A percentile compares a stretch with the other conserved stretches of the same genome.
Evolutionary conservation across 768 basidiomycete genomes (phyloP).

Genomic region (Suillus plorans): DNA sequence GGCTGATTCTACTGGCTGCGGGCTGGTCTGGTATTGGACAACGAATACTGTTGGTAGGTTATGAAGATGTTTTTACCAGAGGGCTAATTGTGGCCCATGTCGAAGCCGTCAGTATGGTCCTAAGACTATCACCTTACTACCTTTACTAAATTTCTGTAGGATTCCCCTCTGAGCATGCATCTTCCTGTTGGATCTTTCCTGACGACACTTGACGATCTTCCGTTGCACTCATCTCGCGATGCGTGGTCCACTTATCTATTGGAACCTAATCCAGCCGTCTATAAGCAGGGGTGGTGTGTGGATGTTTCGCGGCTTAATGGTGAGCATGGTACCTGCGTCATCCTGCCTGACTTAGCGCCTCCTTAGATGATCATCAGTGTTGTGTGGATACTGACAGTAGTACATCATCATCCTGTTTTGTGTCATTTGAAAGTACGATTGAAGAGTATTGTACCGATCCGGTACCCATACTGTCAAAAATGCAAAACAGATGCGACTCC

Average conservation of each 20-base stretch:
- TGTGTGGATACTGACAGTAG: neutral
- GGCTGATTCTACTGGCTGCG: conserved; percentile 42
- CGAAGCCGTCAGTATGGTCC: conserved; percentile 43
- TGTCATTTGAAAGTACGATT: conserved; percentile 26
- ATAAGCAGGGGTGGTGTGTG: conserved; percentile 63
- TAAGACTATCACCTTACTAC: neutral
- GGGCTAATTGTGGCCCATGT: conserved; percentile 61
- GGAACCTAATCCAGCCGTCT: conserved; percentile 7
- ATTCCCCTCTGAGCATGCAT: conserved; percentile 59
- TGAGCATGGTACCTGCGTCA: conserved; percentile 18
- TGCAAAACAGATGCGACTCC: conserved; percentile 39
- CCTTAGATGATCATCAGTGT: conserved; percentile 21
- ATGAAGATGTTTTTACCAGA: conserved; percentile 47
- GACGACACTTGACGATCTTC: conserved; percentile 62
- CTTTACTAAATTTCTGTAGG: conserved; percentile 35
- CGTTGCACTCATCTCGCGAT: conserved; percentile 34
- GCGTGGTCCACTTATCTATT: conserved; percentile 50
- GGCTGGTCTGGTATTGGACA: conserved; percentile 32
- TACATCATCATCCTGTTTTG: conserved; percentile 44
- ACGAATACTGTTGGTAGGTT: conserved; percentile 37
- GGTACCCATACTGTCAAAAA: conserved; percentile 43
- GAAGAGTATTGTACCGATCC: conserved; percentile 57
- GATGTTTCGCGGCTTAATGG: conserved; percentile 28
- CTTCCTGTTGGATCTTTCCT: conserved; percentile 60
- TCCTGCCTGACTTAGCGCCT: neutral